Conservation (phyloP, 1,284 basidiomycete species). For the Microbotryomycetes sp. region DNA sequence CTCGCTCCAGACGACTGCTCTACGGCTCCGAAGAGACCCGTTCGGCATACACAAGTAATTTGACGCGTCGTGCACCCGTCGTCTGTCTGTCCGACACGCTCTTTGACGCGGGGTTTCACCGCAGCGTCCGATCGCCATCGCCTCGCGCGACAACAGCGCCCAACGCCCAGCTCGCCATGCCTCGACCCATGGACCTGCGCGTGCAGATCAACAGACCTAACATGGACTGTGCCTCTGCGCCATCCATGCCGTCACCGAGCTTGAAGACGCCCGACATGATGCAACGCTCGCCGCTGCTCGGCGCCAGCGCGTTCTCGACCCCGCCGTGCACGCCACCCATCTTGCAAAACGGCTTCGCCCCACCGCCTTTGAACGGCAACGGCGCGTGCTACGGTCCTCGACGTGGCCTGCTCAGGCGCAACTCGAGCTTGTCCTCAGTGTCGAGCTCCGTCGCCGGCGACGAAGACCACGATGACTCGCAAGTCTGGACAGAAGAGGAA, state of each 20-base stretch:
- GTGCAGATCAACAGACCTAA: neutral
- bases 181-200: neutral
- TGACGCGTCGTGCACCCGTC: too few species aligned
- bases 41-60: too few species aligned
- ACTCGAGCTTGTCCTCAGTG: slow-evolving; percentile 23
- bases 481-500: slow-evolving; percentile 21
- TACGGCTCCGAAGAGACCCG: too few species aligned
- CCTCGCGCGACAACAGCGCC: too few species aligned
- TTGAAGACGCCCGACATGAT: neutral
- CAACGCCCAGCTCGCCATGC: too few species aligned
- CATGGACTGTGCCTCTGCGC: neutral
- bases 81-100: too few species aligned
- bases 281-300: neutral
- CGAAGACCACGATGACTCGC: slow-evolving; percentile 19
- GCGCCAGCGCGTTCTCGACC: neutral
- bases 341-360: neutral
- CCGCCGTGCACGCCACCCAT: neutral
- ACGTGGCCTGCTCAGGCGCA: slow-evolving; percentile 10
- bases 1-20: too few species aligned
- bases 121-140: too few species aligned
- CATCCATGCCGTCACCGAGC: neutral
- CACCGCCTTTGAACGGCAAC: neutral
- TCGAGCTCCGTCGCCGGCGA: slow-evolving; percentile 16
- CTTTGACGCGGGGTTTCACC: too few species aligned
- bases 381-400: neutral